Percentiles rank a stretch among this genome's conserved stretches.
Conservation (phyloP, 495 filamentous ascomycete species). For the Daldinia bambusicola region DNA sequence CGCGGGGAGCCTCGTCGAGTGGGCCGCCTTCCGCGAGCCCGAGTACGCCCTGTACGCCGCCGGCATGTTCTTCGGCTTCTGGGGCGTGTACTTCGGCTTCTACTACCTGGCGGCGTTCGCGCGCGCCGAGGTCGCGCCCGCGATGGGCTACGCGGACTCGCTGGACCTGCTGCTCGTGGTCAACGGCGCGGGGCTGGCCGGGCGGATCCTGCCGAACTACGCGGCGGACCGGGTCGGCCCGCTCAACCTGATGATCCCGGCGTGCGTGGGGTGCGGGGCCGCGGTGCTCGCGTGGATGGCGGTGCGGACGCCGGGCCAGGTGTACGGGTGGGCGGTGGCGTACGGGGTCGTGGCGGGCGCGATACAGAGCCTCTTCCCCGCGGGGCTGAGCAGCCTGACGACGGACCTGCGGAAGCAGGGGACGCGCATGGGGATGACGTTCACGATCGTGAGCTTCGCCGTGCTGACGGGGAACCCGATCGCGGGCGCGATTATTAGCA, state of each 20-base stretch:
- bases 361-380: conserved; percentile 76
- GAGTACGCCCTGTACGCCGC: conserved; percentile 73
- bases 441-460: conserved; percentile 78
- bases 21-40: conserved; percentile 70
- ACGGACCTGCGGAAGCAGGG: conserved; percentile 75
- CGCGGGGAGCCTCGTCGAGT: conserved; percentile 72
- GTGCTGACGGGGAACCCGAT: conserved; percentile 79
- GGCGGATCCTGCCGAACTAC: conserved; percentile 71
- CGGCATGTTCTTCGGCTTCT: conserved; percentile 71
- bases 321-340: conserved; percentile 70
- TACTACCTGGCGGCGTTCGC: conserved; percentile 76
- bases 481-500: conserved; percentile 72
- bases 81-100: conserved; percentile 77
- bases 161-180: conserved; percentile 77
- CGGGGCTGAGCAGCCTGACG: conserved; percentile 66
- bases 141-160: conserved; percentile 62
- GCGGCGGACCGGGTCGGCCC: conserved; percentile 69
- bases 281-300: conserved; percentile 71
- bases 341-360: conserved; percentile 74
- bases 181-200: conserved; percentile 74
- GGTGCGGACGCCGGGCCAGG: conserved; percentile 57
- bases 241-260: conserved; percentile 70
- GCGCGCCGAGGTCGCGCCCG: conserved; percentile 56
- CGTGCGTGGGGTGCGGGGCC: conserved; percentile 61
- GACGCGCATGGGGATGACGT: conserved; percentile 81